Base-by-base conservation (phyloP, 768 basidiomycete species). In the Nevesoporus exiguus region DNA sequence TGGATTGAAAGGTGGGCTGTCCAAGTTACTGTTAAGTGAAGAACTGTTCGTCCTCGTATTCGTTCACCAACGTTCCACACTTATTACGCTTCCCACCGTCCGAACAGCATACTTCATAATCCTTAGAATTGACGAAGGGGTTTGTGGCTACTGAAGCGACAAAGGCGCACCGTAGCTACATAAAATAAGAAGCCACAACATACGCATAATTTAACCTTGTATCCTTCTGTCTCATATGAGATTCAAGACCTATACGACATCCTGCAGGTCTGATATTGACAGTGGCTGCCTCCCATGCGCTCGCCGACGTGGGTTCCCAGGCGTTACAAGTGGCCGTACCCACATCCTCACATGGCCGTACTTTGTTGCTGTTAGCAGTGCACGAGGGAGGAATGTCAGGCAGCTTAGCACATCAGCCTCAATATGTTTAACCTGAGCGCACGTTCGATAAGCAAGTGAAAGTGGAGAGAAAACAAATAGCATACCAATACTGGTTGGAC, bases 401-500 rank as follows among this genome's bases (percentile, higher is more conserved):
- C 77, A 79, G 6, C 88, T 81, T 24, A 95, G 77, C 45, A 95
- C 76, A 61, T 94, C 92, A 51, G 81, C 77, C 55, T 94, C 93
- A 24, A 95, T 76, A 14, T 84, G 80, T 66, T 96, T 95, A 30
- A 89, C 77, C 90, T 93, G 63, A 25, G 47, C 19, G 9, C 33
- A 41, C 13, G 34, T 51, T 52, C 33, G 21, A 48, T 47, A 27
- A 45, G 40, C 15, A 51, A 29, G 25, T 13, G 8, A n/a, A 49
- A 31, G 47, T 1, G 31, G 42, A 29, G 24, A 0, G 13, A 40
- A 22, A 22, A 40, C 24, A 13, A 33, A 76, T 81, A 61, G 10
- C 58, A 39, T 62, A 93, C 92, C 58, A 96, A 71, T 36, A 96
- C 92, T 22, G 95, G 93, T 63, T 96, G 94, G 3, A 97, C 84